Evolutionary conservation across 805 yeast genomes (phyloP), one percentile per base, ranked within the genome.

Genomic region (Soucietia sequanensis): DNA sequence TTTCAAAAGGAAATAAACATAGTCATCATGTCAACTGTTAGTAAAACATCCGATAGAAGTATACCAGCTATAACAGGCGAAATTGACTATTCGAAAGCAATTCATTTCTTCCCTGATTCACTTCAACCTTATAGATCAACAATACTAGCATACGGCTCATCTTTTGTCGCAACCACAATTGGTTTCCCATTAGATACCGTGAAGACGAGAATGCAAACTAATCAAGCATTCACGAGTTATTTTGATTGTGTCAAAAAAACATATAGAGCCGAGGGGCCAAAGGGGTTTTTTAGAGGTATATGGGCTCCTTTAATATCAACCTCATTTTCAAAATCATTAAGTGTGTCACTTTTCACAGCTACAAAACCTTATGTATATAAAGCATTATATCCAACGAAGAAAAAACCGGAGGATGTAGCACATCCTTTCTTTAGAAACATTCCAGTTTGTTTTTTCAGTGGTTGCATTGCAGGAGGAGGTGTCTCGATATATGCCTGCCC

Each of bases 171-270:
- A 13, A 81, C 89, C 1, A 65, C 77, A 3, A 71, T 80, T n/a
- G 95, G 93, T 13, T 87, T 80, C 50, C 96, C 96, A 0, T 58
- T 87, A 32, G 96, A 87, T 54, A 82, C 93, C n/a, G 68, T 88
- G 39, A 87, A 87, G 56, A 88, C 95, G 0, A 67, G 95, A 40
- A 80, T 84, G 80, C 96, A 87, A 55, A 83, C 95, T 0, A 82
- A 84, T 50, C 68, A 73, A 35, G 53, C 56, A 32, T 86, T 77
- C 60, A 62, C 63, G 11, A 70, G 76, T 33, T 71, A 81, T 18
- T 54, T 68, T 33, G 78, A 76, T 36, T 85, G 95, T 52, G 62
- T 82, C 13, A 49, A 51, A 23, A 61, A 70, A 29, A 81, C 95
- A 0, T 62, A 76, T 19, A 47, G 53, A 6, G 56, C 64, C 7